A percentile compares a stretch with the other conserved stretches of the same genome.
Conservation (phyloP, 176 grass and related monocot species). For the Saccharum officinarum region DNA sequence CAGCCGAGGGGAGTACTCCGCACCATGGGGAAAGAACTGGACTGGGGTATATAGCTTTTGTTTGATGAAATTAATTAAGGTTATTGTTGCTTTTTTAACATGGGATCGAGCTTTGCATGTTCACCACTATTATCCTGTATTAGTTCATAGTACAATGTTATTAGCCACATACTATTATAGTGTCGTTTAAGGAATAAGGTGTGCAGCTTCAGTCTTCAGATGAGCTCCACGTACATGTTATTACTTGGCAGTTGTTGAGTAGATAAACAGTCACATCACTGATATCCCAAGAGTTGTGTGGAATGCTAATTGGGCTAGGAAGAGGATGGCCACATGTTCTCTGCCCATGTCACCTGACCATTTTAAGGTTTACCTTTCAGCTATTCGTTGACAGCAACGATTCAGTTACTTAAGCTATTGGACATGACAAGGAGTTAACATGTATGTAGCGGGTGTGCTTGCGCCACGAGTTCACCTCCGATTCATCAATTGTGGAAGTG, state of each 20-base stretch:
- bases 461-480: background rate
- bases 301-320: conserved; percentile 1
- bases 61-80: conserved; percentile 5
- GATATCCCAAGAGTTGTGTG: conserved; percentile 3
- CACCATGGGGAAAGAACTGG: no score
- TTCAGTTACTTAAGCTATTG: background rate
- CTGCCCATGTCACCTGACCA: background rate
- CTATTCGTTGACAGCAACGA: background rate
- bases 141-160: background rate
- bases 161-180: background rate
- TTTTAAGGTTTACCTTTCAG: conserved; percentile 2
- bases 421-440: background rate
- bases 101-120: background rate
- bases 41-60: background rate
- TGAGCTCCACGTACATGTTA: conserved; percentile 4
- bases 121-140: background rate
- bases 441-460: background rate
- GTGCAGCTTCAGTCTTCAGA: background rate
- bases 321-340: background rate
- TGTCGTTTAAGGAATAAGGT: background rate
- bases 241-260: conserved; percentile 11
- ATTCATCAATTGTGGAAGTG: background rate
- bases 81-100: background rate
- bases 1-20: no score
- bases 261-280: conserved; percentile 13